Conservation (phyloP, 2,329 filamentous ascomycete species). For the Didymella lethalis region DNA sequence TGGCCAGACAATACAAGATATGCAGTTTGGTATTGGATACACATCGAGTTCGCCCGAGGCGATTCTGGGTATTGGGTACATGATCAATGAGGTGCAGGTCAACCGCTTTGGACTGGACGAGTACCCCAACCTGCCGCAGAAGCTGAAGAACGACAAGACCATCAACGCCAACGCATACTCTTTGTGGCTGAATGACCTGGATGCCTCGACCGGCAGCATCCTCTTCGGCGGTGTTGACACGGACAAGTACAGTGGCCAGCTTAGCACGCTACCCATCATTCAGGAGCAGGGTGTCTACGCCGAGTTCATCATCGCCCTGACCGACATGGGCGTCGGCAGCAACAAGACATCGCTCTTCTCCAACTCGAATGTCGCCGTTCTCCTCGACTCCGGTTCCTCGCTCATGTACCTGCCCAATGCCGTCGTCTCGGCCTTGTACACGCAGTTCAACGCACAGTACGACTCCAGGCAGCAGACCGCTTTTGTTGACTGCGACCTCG, state of each 20-base stretch:
- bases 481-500: slow-evolving; percentile 62
- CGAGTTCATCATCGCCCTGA: slow-evolving; percentile 61
- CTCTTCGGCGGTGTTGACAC: slow-evolving; percentile 84
- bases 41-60: slow-evolving; percentile 67
- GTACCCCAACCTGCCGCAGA: slow-evolving; percentile 70
- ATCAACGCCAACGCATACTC: slow-evolving; percentile 73
- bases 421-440: slow-evolving; percentile 59
- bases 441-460: slow-evolving; percentile 53
- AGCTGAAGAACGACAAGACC: slow-evolving; percentile 67
- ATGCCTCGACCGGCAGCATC: slow-evolving; percentile 72
- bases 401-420: slow-evolving; percentile 73
- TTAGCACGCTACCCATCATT: slow-evolving; percentile 69
- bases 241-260: slow-evolving; percentile 71
- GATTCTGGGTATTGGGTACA: slow-evolving; percentile 86
- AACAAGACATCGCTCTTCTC: slow-evolving; percentile 54
- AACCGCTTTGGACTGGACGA: slow-evolving; percentile 59
- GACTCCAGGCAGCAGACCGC: slow-evolving; percentile 54
- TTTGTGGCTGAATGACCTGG: slow-evolving; percentile 67
- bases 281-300: slow-evolving; percentile 59
- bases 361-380: slow-evolving; percentile 60
- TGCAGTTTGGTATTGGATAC: slow-evolving; percentile 81
- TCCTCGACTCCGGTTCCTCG: slow-evolving; percentile 80
- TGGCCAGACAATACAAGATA: slow-evolving; percentile 58
- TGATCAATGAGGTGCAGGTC: slow-evolving; percentile 78
- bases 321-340: slow-evolving; percentile 55